These are phyloP conservation scores for Neurospora sp. DNA, from an alignment of 495 filamentous ascomycete species.

Conservation along the genomic window DNA sequence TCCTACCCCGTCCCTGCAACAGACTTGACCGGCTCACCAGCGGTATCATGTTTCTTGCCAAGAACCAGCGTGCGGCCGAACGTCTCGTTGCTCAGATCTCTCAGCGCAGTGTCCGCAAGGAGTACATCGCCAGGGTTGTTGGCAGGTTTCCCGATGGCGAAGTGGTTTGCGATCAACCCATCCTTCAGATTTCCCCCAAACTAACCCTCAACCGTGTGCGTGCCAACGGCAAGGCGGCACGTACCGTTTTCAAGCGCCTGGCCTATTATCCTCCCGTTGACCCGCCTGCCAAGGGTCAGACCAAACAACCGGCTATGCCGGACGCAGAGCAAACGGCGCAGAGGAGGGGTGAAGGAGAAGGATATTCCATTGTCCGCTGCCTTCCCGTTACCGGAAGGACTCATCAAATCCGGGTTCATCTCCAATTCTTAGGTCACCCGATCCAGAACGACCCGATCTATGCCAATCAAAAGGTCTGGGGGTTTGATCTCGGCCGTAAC, in stretches of 20 bases:
- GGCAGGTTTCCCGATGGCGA: constrained; percentile 81
- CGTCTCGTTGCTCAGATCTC: constrained; percentile 60
- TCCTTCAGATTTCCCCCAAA: constrained; percentile 89
- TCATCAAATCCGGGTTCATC: constrained; percentile 88
- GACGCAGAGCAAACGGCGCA: constrained; percentile 6
- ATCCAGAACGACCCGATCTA: constrained; percentile 98
- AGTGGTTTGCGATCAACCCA: constrained; percentile 82
- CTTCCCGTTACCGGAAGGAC: constrained; percentile 88
- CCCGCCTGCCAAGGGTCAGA: constrained; percentile 2
- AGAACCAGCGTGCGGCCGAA: constrained; percentile 70
- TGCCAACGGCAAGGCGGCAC: constrained; percentile 81
- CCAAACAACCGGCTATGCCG: constrained; percentile 5
- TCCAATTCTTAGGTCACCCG: constrained; percentile 89
- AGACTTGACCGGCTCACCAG: constrained; percentile 89
- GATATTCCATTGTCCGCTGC: constrained; percentile 92
- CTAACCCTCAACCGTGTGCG: constrained; percentile 87
- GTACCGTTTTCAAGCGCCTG: constrained; percentile 79
- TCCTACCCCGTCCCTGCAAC: constrained; percentile 75
- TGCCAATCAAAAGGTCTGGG: constrained; percentile 86
- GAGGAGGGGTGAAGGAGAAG: constrained; percentile 37
- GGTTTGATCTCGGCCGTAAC: constrained; percentile 60
- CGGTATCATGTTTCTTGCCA: constrained; percentile 96
- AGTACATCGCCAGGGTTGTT: constrained; percentile 86
- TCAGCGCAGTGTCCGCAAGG: constrained; percentile 72
- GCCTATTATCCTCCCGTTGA: constrained; percentile 65